Base-by-base conservation (phyloP, 768 basidiomycete species). In the Termitomyces sp. region DNA sequence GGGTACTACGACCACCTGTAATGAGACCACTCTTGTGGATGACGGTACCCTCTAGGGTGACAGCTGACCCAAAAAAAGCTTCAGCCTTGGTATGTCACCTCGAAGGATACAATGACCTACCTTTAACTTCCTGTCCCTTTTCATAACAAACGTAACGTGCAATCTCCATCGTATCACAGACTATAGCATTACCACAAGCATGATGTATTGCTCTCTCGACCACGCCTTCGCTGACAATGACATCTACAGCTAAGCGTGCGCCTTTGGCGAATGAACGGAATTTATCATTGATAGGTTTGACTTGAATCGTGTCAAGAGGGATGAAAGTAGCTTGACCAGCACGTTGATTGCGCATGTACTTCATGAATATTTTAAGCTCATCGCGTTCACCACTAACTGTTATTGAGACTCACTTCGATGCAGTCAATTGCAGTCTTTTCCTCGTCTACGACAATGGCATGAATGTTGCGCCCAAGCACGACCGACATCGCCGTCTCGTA, bases 1-100 rank as follows among this genome's bases (percentile, higher is more conserved):
- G 86, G 0, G 87, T 81, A 63, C 92, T 91, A 48, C 84, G 78
- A 28, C 97, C 97, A 73, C 97, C 97, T 35, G 97, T 99, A 67
- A 99, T 98, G 47, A 96, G 74, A 59, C 97, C 97, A 62, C 92
- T 94, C 75, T 95, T 95, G 71, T 99, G 97, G 47, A 99, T 98
- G 58, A 99, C 77, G 3, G 95, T 98, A 1, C 97, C 97, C 44
- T 98, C 95, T 43, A 99, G 75, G 0, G 97, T 97, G 21, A 99
- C 97, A 58, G 95, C 97, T 95, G n/a, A 5, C 15, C 35, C 56
- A 42, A 26, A 35, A 53, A 37, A 35, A 30, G n/a, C 15, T 49
- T 21, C 11, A 46, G 46, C 56, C 43, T 50, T 19, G 23, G 19
- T 26, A 2, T 28, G 17, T 19, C 8, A 19, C 11, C 10, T 40